phyloP scores from a whole-genome alignment of 164 flowering plant species.

The Saururus chinensis region DNA sequence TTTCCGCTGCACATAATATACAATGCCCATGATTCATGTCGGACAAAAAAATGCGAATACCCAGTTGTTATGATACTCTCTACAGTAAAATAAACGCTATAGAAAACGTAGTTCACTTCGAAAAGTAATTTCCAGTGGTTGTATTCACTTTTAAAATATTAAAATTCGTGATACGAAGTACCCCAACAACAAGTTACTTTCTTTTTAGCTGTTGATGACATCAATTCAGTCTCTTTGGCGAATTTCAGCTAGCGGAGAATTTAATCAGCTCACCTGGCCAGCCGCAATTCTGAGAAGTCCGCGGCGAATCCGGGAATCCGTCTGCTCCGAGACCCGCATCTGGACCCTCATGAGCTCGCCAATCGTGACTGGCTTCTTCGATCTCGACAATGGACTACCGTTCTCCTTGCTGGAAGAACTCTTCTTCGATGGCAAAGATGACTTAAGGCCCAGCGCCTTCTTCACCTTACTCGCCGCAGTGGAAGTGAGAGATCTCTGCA shows the following conservation, averaged over 20 bases:
- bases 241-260: background rate
- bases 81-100: no score
- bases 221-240: background rate
- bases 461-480: constrained; percentile 68
- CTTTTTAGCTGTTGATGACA: background rate
- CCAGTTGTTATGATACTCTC: no score
- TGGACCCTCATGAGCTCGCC: constrained; percentile 79
- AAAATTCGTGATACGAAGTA: background rate
- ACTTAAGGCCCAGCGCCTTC: constrained; percentile 62
- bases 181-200: background rate
- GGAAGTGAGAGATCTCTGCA: constrained; percentile 60
- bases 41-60: no score
- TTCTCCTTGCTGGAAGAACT: constrained; percentile 15
- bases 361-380: constrained; percentile 38
- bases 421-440: constrained; percentile 4
- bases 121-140: no score
- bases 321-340: constrained; percentile 77
- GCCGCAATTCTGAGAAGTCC: constrained; percentile 71
- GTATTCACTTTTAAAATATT: no score
- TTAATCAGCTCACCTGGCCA: constrained; percentile 49
- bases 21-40: no score
- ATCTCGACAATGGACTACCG: constrained; percentile 12
- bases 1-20: no score
- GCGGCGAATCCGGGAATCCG: constrained; percentile 62
- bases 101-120: no score